A percentile compares a stretch with the other conserved stretches of the same genome.
These are phyloP conservation scores for Rubia balearica DNA, from an alignment of 305 asterid species.

Conservation along the genomic window DNA sequence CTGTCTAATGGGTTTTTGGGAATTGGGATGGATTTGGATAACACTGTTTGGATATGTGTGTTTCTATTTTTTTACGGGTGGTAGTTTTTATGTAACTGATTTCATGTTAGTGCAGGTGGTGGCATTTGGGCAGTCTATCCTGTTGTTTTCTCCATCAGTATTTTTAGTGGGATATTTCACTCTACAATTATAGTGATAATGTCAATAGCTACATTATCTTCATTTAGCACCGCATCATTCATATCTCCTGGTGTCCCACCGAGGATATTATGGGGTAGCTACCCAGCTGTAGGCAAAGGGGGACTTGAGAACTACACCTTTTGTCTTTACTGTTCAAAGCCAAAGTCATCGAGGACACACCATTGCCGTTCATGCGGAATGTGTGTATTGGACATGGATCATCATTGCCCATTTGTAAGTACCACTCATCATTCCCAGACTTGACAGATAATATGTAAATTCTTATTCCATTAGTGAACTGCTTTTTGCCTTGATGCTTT, in stretches of 20 bases:
- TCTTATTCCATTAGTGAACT: background rate
- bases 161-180: slow-evolving; percentile 44
- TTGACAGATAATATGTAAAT: background rate
- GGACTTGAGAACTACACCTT: slow-evolving; percentile 75
- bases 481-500: background rate
- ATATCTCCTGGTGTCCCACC: slow-evolving; percentile 78
- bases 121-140: slow-evolving; percentile 85
- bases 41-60: background rate
- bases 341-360: slow-evolving; percentile 81
- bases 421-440: slow-evolving; percentile 6
- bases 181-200: slow-evolving; percentile 32
- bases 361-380: slow-evolving; percentile 91
- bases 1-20: background rate
- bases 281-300: slow-evolving; percentile 83
- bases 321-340: slow-evolving; percentile 74
- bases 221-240: slow-evolving; percentile 63
- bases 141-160: slow-evolving; percentile 48
- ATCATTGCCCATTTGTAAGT: slow-evolving; percentile 98
- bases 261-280: slow-evolving; percentile 83
- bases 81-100: slow-evolving; percentile 12
- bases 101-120: slow-evolving; percentile 53
- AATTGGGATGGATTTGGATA: background rate
- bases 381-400: slow-evolving; percentile 90
- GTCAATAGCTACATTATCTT: slow-evolving; percentile 52
- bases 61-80: background rate